Percentiles rank a stretch among this genome's conserved stretches.
Evolutionary conservation across 805 yeast species (phyloP).

Genomic region (Cyberlindnera xylosilytica): DNA sequence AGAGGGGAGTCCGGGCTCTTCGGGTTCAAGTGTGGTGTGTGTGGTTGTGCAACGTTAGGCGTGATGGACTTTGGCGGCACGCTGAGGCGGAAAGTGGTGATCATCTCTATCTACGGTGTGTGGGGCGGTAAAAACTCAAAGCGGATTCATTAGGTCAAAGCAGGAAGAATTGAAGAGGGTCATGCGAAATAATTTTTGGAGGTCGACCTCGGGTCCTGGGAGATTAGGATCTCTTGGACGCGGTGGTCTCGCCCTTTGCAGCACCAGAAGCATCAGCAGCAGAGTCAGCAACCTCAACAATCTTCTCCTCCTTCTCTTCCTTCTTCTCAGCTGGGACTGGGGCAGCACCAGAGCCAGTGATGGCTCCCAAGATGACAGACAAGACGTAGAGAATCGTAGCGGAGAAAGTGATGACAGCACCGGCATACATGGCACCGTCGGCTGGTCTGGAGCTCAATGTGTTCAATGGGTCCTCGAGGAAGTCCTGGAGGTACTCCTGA

Average conservation of each 20-base stretch:
- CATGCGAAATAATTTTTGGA: no score
- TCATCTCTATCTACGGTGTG: no score
- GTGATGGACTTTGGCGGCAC: no score
- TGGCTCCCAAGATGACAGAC: conserved; percentile 30
- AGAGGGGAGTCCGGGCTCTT: no score
- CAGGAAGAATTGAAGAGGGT: no score
- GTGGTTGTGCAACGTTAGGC: no score
- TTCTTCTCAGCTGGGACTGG: conserved; percentile 5
- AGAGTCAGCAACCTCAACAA: background rate
- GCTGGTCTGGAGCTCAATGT: conserved; percentile 45
- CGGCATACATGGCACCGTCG: conserved; percentile 47
- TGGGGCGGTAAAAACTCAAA: no score
- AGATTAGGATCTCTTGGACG: conserved; percentile 18
- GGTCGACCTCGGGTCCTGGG: no score
- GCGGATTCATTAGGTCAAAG: no score
- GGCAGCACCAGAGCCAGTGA: conserved; percentile 23
- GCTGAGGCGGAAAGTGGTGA: no score
- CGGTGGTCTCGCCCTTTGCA: conserved; percentile 17
- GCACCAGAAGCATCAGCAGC: conserved; percentile 16
- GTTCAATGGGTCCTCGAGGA: conserved; percentile 42
- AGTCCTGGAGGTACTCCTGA: conserved; percentile 35
- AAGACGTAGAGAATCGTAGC: conserved; percentile 42
- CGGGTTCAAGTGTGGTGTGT: no score
- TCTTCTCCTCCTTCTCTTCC: conserved; percentile 17
- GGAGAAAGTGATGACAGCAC: conserved; percentile 37